Percentiles rank a stretch among this genome's conserved stretches.
Evolutionary conservation across 805 yeast species (phyloP).

Genomic region (Teunomyces funiuensis): DNA sequence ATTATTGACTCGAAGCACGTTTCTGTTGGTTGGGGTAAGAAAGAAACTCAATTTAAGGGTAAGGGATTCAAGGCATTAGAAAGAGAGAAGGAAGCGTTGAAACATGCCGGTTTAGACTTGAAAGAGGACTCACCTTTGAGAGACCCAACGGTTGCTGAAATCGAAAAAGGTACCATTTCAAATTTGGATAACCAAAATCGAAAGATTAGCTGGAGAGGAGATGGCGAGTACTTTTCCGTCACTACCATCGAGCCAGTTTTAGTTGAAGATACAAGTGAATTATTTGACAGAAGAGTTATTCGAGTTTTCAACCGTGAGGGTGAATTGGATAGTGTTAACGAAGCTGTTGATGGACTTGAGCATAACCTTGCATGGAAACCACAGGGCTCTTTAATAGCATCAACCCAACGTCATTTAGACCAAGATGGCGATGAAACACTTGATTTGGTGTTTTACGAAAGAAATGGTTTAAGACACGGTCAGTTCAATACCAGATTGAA

Average conservation of each 20-base stretch:
- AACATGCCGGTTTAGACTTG: constrained; percentile 65
- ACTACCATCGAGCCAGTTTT: constrained; percentile 56
- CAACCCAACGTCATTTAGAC: constrained; percentile 66
- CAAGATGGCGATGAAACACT: constrained; percentile 48
- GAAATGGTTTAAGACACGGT: constrained; percentile 90
- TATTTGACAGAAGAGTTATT: constrained; percentile 64
- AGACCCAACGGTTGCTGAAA: constrained; percentile 85
- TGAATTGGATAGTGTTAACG: constrained; percentile 74
- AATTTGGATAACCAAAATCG: constrained; percentile 49
- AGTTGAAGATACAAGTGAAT: constrained; percentile 37
- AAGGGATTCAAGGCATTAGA: constrained; percentile 75
- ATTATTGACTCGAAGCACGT: constrained; percentile 72
- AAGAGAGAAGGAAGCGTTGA: constrained; percentile 57
- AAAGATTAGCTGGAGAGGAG: constrained; percentile 91
- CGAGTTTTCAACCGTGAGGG: constrained; percentile 85
- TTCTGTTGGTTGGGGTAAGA: constrained; percentile 97
- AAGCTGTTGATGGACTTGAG: constrained; percentile 83
- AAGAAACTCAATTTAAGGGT: constrained; percentile 95
- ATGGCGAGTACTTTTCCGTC: constrained; percentile 78
- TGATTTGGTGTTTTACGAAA: constrained; percentile 78
- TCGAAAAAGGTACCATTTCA: constrained; percentile 67
- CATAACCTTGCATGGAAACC: constrained; percentile 83
- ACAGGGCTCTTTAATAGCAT: constrained; percentile 82
- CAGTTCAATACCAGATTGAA: constrained; percentile 71
- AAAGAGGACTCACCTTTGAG: constrained; percentile 57